Base-by-base conservation (phyloP, 768 basidiomycete species). In the Kwoniella bestiolae region DNA sequence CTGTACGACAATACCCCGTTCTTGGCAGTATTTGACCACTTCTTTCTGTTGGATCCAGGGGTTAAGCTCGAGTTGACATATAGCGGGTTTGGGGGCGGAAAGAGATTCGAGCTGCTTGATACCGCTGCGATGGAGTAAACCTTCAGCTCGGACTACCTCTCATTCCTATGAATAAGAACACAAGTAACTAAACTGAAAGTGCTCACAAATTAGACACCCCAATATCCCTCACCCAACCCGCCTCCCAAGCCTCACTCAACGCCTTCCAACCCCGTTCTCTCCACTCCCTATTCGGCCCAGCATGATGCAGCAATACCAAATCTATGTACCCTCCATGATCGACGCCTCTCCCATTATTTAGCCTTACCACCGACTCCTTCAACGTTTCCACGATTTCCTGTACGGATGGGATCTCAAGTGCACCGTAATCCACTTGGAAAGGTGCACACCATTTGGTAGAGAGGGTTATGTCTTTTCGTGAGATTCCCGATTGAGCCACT, bases 11-110 rank as follows among this genome's bases (percentile, higher is more conserved):
- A 92, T 90, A 3, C 81, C 81, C 69, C 88, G 81, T 45, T 83
- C 77, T 26, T 80, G 78, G 81, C 91, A 91, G 77, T 90, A 94
- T 5, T 87, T 84, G n/a, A 90, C 90, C 61, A 93, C 91, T 8
- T 87, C 84, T 46, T 83, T 57, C 73, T 92, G 91, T 75, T 93
- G 91, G 79, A 90, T 92, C 60, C 88, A 78, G 1, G 81, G 82
- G 49, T 82, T 79, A 0, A 82, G 58, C 47, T 79, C 76, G 12
- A 77, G 68, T 53, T 79, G 78, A 63, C 76, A 74, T 32, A 77
- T 61, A 0, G 68, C 74, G 18, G 78, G 78, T 45, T 65, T 63
- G 5, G 72, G 75, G 9, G 11, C n/a, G 11, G 76, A 73, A 14
- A 79, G 47, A 1, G 57, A 50, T 51, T 53, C 72, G 45, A 79